Evolutionary conservation across 768 basidiomycete species (phyloP), one percentile per base, ranked within the genome.

Genomic region (Macrolepiota fuliginosa): DNA sequence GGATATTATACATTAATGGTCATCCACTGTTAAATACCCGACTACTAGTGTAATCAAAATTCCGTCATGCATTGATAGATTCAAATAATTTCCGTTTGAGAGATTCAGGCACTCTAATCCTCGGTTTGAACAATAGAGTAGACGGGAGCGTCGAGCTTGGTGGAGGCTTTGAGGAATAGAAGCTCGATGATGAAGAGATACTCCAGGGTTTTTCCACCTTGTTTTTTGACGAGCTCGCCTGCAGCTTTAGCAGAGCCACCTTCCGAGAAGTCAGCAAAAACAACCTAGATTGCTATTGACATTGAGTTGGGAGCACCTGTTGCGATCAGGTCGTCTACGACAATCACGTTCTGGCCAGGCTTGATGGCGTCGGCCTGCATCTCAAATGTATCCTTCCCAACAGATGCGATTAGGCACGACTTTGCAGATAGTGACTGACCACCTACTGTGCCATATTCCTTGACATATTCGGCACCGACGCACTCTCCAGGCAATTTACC

Each of bases 291-390:
- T 2, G 19, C 10, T 24, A 1, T 0, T 24, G 22, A 19, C 17
- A 2, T n/a, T 25, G 3, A 25, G 24, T 13, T 42, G 29, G 7
- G n/a, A 42, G 46, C 64, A 91, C 96, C 96, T 32, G 96, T 98
- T 0, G 97, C 97, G 64, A 99, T 92, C 42, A 99, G 81, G 73
- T 99, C 97, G 74, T 99, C 97, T 27, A 99, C 79, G 47, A 99
- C 80, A 50, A 99, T 73, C 22, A 95, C 93, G 62, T 78, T 90
- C 71, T 95, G 89, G 29, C 94, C 94, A 4, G 88, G 82, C 66
- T 83, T 75, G 70, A 99, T 92, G 10, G 90, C 88, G 56, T 88
- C 92, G 19, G 84, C 81, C 75, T 98, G 97, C 85, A 98, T 95
- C 75, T 98, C 94, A 68, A 98, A 97, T n/a, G 83, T 78, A 70